Base-by-base conservation (phyloP, 2,329 filamentous ascomycete species). In the Neofusicoccum parvum region DNA sequence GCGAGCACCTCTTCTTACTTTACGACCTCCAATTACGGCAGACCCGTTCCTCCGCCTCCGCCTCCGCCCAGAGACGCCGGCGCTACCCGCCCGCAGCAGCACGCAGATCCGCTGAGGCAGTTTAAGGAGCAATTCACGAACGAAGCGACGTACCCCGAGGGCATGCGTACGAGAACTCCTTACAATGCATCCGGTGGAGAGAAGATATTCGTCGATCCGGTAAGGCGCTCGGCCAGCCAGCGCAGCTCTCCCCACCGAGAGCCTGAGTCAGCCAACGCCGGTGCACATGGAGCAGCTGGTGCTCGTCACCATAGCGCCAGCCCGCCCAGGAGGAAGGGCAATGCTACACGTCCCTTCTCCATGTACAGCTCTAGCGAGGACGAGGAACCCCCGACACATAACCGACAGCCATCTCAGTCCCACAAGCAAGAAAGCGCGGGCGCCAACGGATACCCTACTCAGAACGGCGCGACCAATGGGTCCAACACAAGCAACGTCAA, bases 101-200 rank as follows among this genome's bases (percentile, higher is more conserved):
- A 80, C 68, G 75, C 79, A 34, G 75, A 80, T 68, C 73, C 80
- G 45, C 65, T 78, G 66, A 70, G 68, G 49, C 75, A 69, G 67
- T 81, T 77, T 65, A 75, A 73, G 67, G 53, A 73, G 65, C 58
- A 53, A 50, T 56, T 63, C 15, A 45, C 49, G n/a, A 41, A 53
- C 15, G 77, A 79, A 54, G 74, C 73, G 67, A 80, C 69, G 69
- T 86, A 74, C 72, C 80, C 75, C 56, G 85, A 80, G 70, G 80
- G 78, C 27, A 66, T 43, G 49, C 81, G 86, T 48, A 75, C 79
- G 7, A 81, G 86, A 54, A 85, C 83, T 23, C 82, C 81, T 49
- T 89, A 89, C 72, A 81, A 69, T 32, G 73, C 83, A 14, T 80
- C 79, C 3, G 74, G 79, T 36, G 86, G 86, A 37, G 86, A 89